These are phyloP conservation scores for Prunus mume DNA, from an alignment of 306 rosid species.

Conservation along the genomic window DNA sequence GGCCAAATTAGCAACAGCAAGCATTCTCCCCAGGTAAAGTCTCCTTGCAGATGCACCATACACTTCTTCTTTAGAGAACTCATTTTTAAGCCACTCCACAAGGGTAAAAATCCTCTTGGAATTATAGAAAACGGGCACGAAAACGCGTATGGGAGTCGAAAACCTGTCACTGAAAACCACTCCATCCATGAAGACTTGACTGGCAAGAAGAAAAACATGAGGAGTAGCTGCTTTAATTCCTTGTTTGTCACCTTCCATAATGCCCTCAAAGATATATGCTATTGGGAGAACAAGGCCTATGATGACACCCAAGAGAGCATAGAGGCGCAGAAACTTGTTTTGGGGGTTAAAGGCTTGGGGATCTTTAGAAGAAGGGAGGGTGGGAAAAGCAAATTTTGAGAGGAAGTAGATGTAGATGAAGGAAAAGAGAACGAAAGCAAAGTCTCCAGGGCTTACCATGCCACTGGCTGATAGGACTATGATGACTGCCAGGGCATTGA, in stretches of 20 bases:
- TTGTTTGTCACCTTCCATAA: constrained; percentile 62
- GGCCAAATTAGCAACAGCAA: constrained; percentile 75
- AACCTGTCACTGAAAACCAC: constrained; percentile 45
- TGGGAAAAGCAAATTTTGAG: constrained; percentile 58
- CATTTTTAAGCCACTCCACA: constrained; percentile 67
- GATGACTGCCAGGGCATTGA: constrained; percentile 51
- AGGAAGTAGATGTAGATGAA: constrained; percentile 54
- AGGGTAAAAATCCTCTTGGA: constrained; percentile 66
- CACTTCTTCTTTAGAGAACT: constrained; percentile 45
- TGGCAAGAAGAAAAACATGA: constrained; percentile 69
- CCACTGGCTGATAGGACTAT: constrained; percentile 65
- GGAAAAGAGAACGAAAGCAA: constrained; percentile 53
- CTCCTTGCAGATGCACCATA: constrained; percentile 47
- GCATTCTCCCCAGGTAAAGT: constrained; percentile 48
- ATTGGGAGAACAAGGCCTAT: constrained; percentile 67
- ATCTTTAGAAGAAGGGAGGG: constrained; percentile 31
- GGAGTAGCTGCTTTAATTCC: constrained; percentile 80
- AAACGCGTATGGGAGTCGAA: constrained; percentile 63
- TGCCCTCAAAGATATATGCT: constrained; percentile 62
- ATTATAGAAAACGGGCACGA: constrained; percentile 70
- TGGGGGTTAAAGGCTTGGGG: constrained; percentile 36
- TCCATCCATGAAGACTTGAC: constrained; percentile 88
- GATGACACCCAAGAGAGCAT: constrained; percentile 40
- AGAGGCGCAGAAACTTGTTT: constrained; percentile 43
- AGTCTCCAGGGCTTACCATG: constrained; percentile 56